phyloP scores from a whole-genome alignment of 148 eudicot species.

The Fallopia convolvulus region DNA sequence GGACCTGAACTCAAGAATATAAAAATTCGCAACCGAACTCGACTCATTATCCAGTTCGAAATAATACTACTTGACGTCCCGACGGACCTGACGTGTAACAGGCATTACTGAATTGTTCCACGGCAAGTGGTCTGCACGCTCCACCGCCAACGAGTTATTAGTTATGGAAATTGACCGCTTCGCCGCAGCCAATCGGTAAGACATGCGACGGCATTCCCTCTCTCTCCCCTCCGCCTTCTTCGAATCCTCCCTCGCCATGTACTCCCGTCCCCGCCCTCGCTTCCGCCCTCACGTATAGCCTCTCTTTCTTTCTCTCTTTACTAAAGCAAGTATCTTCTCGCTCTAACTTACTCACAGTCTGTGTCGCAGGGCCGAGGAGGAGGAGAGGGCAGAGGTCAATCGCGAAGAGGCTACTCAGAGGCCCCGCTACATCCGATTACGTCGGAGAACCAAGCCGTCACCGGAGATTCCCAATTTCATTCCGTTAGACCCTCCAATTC shows the following conservation, averaged over 20 bases:
- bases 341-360: not conserved
- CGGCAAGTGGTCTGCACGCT: not conserved
- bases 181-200: not conserved
- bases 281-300: constrained; percentile 15
- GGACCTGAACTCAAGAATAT: too few species aligned
- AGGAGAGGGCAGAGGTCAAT: constrained; percentile 22
- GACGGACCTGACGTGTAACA: too few species aligned
- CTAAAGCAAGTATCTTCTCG: not conserved
- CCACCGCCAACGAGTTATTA: not conserved
- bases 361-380: constrained; percentile 41
- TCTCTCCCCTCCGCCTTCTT: constrained; percentile 32
- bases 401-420: constrained; percentile 34
- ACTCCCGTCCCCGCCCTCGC: constrained; percentile 16
- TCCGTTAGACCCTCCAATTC: constrained; percentile 31
- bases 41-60: too few species aligned
- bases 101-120: not conserved
- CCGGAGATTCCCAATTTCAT: constrained; percentile 39
- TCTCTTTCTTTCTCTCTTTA: not conserved
- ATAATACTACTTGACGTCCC: too few species aligned
- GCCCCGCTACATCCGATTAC: constrained; percentile 11
- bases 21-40: too few species aligned
- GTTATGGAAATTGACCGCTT: not conserved
- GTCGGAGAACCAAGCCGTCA: constrained; percentile 18
- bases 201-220: constrained; percentile 23
- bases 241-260: constrained; percentile 16